Evolutionary conservation across 139 green algal species (phyloP), one percentile per base, ranked within the genome.

Genomic region (Picochlorum sp.): DNA sequence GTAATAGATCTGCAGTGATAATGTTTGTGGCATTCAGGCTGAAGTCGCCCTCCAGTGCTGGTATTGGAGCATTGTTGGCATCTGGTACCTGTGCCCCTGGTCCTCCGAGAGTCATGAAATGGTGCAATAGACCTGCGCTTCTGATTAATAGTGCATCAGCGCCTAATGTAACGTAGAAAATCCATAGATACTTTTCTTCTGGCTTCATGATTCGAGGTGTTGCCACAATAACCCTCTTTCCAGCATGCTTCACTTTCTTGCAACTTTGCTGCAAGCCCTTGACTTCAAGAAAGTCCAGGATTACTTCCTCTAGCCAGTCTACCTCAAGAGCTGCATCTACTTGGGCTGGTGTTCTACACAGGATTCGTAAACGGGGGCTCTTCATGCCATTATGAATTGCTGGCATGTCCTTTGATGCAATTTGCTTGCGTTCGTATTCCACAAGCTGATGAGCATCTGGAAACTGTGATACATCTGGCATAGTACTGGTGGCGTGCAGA

Each of bases 281-380:
- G 61, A 81, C 77, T 67, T 91, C 84, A 4, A 95, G 65, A 64
- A 95, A 95, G 77, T 95, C 88, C 4, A 92, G 63, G 18, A 86
- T 70, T 30, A 95, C 68, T 66, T 95, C 88, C 3, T 77, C 10
- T 28, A 95, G 65, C 82, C 84, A 92, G 8, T 78, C 65, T 57
- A 92, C 31, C 24, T 44, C 2, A 13, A 83, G 57, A 18, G 78
- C 83, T 9, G 85, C 83, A 14, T 79, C 72, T n/a, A 83, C 85
- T 70, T 86, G 76, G 30, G 50, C 77, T n/a, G 63, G 74, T 11
- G 71, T 86, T 28, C 88, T 77, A 66, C 88, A 95, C 47, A 95
- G 72, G 56, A 95, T 75, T 6, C 82, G 66, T 8, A 59, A 37
- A 8, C 20, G 21, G 2, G 51, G 51, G 4, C 1, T 9, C n/a